Percentiles rank a stretch among this genome's conserved stretches.
Conservation (phyloP, 345 rosid species). For the Pugionium cornutum region DNA sequence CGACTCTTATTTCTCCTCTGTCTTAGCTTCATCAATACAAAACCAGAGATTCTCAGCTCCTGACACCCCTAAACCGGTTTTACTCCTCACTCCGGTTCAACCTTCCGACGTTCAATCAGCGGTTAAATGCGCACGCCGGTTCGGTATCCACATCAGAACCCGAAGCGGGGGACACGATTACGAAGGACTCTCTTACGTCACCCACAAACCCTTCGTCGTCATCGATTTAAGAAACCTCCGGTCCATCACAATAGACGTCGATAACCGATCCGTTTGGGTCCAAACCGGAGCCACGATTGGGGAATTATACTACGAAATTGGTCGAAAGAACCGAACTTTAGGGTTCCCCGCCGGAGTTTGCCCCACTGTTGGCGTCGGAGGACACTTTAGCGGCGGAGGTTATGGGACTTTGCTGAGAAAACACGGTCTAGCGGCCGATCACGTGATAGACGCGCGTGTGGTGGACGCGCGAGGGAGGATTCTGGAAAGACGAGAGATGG, state of each 20-base stretch:
- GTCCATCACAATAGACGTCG: conserved; percentile 41
- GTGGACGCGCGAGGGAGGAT: conserved; percentile 54
- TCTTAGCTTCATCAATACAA: conserved; percentile 35
- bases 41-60: conserved; percentile 46
- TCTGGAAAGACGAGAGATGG: conserved; percentile 55
- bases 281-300: conserved; percentile 61
- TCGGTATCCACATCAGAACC: conserved; percentile 48
- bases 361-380: conserved; percentile 59
- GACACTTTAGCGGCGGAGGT: conserved; percentile 65
- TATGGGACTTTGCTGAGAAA: conserved; percentile 60
- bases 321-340: conserved; percentile 36
- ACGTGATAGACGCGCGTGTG: conserved; percentile 53
- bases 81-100: conserved; percentile 47
- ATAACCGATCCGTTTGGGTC: conserved; percentile 50
- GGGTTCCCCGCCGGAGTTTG: conserved; percentile 70
- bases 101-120: conserved; percentile 54
- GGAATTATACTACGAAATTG: conserved; percentile 52
- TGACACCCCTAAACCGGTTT: conserved; percentile 46
- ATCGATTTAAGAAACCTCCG: conserved; percentile 56
- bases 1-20: conserved; percentile 28
- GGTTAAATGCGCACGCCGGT: conserved; percentile 44
- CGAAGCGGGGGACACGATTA: conserved; percentile 79
- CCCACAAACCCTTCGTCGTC: conserved; percentile 47
- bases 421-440: conserved; percentile 53
- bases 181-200: conserved; percentile 61